These are phyloP conservation scores for Aureobasidium sp. DNA, from an alignment of 2,329 filamentous ascomycete genomes.

Conservation along the genomic window DNA sequence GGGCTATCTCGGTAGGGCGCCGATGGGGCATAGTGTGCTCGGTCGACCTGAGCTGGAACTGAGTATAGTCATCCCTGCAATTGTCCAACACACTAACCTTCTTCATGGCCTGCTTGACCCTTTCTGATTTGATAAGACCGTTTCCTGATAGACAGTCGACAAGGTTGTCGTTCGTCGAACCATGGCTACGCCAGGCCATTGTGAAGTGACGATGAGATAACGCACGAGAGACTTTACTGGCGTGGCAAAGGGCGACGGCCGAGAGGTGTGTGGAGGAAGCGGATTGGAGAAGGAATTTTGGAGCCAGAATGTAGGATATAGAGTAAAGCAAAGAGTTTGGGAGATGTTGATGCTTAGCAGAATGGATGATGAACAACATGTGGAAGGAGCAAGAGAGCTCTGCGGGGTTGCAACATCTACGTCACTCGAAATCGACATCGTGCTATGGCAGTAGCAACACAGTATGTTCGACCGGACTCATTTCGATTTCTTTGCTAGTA, in stretches of 20 bases:
- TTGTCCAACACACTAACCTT: constrained; percentile 42
- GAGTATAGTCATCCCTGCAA: background rate
- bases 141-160: constrained; percentile 69
- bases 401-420: background rate
- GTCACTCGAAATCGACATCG: background rate
- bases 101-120: constrained; percentile 74
- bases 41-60: constrained; percentile 60
- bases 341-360: background rate
- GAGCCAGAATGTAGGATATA: too few relatives aligned
- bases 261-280: too few relatives aligned
- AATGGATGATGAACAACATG: background rate
- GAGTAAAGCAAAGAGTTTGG: too few relatives aligned
- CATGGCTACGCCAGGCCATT: constrained; percentile 91
- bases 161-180: constrained; percentile 64
- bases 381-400: background rate
- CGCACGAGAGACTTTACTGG: background rate
- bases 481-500: too few relatives aligned
- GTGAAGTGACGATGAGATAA: constrained; percentile 21
- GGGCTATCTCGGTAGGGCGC: constrained; percentile 67
- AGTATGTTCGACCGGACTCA: too few relatives aligned
- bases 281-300: too few relatives aligned
- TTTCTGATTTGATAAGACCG: constrained; percentile 62
- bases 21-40: constrained; percentile 70
- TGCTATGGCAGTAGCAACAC: background rate
- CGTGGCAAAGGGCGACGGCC: too few relatives aligned